Conservation (phyloP, 352 stramenopile genomes). For the Globisporangium takayamanum region DNA sequence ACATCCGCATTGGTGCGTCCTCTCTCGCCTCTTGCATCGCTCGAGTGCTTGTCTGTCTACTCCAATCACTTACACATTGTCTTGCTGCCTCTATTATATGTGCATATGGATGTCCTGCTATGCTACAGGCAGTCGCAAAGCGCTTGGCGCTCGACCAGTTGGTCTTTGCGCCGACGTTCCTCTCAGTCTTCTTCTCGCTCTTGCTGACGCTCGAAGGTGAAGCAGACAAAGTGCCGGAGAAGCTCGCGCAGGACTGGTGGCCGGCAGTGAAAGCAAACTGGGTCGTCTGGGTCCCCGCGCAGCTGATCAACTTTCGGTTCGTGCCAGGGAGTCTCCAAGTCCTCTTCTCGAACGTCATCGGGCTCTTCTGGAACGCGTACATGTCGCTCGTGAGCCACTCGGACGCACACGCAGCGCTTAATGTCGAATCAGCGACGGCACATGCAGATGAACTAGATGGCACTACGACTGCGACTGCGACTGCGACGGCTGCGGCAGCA, state of each 20-base stretch:
- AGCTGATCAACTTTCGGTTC: slow-evolving; percentile 80
- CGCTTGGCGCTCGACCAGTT: slow-evolving; percentile 73
- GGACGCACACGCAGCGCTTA: background rate
- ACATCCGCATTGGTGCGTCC: slow-evolving; percentile 18
- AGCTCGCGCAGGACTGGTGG: slow-evolving; percentile 76
- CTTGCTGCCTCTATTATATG: background rate
- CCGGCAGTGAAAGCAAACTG: slow-evolving; percentile 70
- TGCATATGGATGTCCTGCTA: background rate
- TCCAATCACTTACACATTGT: background rate
- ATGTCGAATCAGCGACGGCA: background rate
- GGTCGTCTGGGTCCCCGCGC: slow-evolving; percentile 72
- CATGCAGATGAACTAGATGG: background rate
- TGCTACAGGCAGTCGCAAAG: slow-evolving; percentile 36
- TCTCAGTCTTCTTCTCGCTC: slow-evolving; percentile 66
- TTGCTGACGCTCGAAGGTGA: slow-evolving; percentile 62
- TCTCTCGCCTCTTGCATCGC: background rate
- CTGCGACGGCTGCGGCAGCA: background rate
- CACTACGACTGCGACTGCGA: background rate
- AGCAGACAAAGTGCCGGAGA: slow-evolving; percentile 41
- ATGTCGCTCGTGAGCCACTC: slow-evolving; percentile 71
- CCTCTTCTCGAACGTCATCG: slow-evolving; percentile 78
- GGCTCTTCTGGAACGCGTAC: slow-evolving; percentile 81
- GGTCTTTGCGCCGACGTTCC: slow-evolving; percentile 64
- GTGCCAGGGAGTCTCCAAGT: slow-evolving; percentile 71
- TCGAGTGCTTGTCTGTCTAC: background rate